These are phyloP conservation scores for Fennellomyces sp. DNA, from an alignment of 371 early-diverging fungal species.

Conservation along the genomic window DNA sequence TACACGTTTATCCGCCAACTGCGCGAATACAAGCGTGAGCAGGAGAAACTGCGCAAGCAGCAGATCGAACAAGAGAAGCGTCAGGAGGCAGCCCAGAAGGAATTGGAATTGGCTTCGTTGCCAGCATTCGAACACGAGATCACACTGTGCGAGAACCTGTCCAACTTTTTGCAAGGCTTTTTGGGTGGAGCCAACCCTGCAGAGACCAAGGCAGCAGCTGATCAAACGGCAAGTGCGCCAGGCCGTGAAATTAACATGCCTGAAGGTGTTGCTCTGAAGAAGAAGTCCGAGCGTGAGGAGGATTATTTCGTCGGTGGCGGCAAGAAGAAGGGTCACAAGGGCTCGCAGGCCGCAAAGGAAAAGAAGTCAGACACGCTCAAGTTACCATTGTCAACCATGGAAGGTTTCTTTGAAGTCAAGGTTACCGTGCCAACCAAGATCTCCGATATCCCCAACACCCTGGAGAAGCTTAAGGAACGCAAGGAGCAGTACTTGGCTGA, in stretches of 20 bases:
- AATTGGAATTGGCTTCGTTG: constrained; percentile 84
- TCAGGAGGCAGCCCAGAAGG: constrained; percentile 67
- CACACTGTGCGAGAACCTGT: constrained; percentile 74
- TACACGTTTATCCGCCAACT: constrained; percentile 77
- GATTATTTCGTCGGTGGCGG: constrained; percentile 72
- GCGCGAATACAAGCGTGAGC: constrained; percentile 67
- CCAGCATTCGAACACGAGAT: constrained; percentile 92
- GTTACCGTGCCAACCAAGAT: constrained; percentile 78
- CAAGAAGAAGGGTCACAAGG: constrained; percentile 49
- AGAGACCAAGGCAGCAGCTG: constrained; percentile 24
- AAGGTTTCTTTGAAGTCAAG: constrained; percentile 81
- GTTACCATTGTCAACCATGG: constrained; percentile 81
- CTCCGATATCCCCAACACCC: constrained; percentile 70
- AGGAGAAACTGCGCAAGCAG: constrained; percentile 65
- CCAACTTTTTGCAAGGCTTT: constrained; percentile 68
- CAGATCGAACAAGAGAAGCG: constrained; percentile 70
- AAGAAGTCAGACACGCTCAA: constrained; percentile 74
- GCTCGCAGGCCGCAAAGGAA: constrained; percentile 50
- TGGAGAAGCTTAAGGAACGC: constrained; percentile 75
- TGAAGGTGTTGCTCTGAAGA: constrained; percentile 64
- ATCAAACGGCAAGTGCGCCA: constrained; percentile 28
- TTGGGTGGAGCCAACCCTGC: constrained; percentile 7
- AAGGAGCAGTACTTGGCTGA: constrained; percentile 72
- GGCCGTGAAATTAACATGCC: constrained; percentile 33
- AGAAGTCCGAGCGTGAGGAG: constrained; percentile 63